A percentile compares a stretch with the other conserved stretches of the same genome.
phyloP scores from a whole-genome alignment of 805 yeast genomes.

The Saturnispora quitensis region DNA sequence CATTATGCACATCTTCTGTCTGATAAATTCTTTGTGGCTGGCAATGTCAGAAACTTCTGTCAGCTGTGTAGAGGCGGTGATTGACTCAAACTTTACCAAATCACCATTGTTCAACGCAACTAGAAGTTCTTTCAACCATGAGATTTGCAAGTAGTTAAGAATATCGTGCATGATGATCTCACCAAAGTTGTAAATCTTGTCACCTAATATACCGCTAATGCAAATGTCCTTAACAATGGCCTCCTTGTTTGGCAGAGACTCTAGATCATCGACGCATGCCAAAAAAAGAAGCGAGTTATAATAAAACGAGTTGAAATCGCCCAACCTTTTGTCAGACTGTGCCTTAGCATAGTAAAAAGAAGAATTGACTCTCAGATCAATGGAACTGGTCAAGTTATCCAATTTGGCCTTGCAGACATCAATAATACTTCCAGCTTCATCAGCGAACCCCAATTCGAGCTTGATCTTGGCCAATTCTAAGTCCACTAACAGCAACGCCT shows the following conservation, averaged over 20 bases:
- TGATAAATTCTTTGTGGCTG: conserved; percentile 54
- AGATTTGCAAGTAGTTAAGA: conserved; percentile 36
- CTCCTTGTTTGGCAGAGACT: conserved; percentile 31
- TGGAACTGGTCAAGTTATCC: conserved; percentile 41
- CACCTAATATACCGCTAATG: conserved; percentile 83
- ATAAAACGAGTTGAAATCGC: conserved; percentile 76
- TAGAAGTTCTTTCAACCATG: conserved; percentile 68
- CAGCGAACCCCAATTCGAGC: conserved; percentile 41
- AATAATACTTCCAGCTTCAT: conserved; percentile 58
- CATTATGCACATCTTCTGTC: conserved; percentile 89
- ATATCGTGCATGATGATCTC: conserved; percentile 89
- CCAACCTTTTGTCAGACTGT: conserved; percentile 60
- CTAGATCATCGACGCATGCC: conserved; percentile 53
- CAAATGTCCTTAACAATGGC: conserved; percentile 62
- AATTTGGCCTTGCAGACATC: conserved; percentile 51
- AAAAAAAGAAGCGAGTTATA: conserved; percentile 72
- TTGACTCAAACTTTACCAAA: conserved; percentile 44
- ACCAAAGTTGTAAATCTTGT: conserved; percentile 89
- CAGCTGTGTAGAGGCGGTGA: conserved; percentile 3
- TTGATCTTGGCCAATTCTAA: conserved; percentile 70
- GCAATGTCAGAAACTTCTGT: conserved; percentile 31
- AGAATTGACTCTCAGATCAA: conserved; percentile 62
- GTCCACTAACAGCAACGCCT: conserved; percentile 51
- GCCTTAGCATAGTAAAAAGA: conserved; percentile 77
- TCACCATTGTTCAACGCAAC: conserved; percentile 71